These are phyloP conservation scores for Saccharomyces pastorianus DNA, from an alignment of 1,139 yeast genomes.

Conservation along the genomic window DNA sequence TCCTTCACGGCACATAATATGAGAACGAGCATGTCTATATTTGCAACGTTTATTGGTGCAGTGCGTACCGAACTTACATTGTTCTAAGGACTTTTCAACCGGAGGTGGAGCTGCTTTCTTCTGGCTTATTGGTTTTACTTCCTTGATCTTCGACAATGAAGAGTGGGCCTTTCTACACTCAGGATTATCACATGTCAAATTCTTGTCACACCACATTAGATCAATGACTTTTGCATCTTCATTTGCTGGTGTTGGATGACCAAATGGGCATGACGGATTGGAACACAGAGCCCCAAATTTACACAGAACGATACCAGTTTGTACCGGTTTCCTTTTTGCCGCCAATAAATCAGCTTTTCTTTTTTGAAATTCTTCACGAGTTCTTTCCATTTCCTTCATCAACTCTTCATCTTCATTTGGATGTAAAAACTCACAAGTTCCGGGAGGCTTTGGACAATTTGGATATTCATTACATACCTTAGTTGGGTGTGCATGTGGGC, in stretches of 20 bases:
- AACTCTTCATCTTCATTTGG: conserved; percentile 75
- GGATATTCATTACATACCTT: conserved; percentile 70
- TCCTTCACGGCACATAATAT: conserved; percentile 74
- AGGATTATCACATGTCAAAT: conserved; percentile 53
- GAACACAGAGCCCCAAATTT: conserved; percentile 69
- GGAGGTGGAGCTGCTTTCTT: conserved; percentile 18
- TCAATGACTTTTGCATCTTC: conserved; percentile 59
- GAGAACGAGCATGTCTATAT: conserved; percentile 72
- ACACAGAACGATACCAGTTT: conserved; percentile 52
- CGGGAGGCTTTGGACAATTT: conserved; percentile 69
- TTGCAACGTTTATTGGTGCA: conserved; percentile 77
- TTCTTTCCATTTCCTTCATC: conserved; percentile 56
- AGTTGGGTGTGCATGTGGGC: conserved; percentile 74
- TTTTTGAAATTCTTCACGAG: conserved; percentile 45
- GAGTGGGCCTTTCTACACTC: conserved; percentile 73
- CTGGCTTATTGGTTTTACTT: conserved; percentile 26
- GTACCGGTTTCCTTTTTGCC: conserved; percentile 31
- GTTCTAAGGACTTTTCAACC: conserved; percentile 54
- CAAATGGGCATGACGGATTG: conserved; percentile 75
- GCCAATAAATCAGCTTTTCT: conserved; percentile 33
- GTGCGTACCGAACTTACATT: conserved; percentile 67
- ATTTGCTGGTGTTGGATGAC: conserved; percentile 86
- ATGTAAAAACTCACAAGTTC: conserved; percentile 75
- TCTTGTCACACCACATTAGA: conserved; percentile 70
- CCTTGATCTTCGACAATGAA: conserved; percentile 43